Base-by-base conservation (phyloP, 768 basidiomycete species). In the Tubosaeta brunneosetosa region DNA sequence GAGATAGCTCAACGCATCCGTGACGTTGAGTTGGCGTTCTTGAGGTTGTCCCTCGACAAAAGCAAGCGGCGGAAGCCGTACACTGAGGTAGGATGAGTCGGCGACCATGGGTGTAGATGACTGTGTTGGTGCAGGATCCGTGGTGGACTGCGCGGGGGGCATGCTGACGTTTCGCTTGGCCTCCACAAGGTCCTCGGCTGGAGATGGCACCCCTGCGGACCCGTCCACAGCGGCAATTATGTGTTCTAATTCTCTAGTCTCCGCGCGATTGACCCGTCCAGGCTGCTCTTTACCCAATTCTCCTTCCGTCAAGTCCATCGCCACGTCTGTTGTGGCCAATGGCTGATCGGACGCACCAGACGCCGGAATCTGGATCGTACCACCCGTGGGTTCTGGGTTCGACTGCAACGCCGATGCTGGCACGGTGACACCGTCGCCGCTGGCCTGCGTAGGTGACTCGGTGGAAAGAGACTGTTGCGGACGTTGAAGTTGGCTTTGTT, bases 1-100 rank as follows among this genome's bases (percentile, higher is more conserved):
- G 29, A 85, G 73, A 64, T 84, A 85, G 57, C 74, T 77, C 50
- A 84, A 65, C 26, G 83, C 83, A 62, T 85, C 83, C 26, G 78
- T 75, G 32, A 84, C 83, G 50, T 84, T 82, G 59, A 84, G 71
- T 46, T 74, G 81, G 40, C 82, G 67, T 22, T 74, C 74, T 31
- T 56, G 56, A 10, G 55, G 36, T 38, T 70, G 67, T 3, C 53
- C 58, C 31, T 69, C 69, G 42, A 60, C 16, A 25, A 46, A 67
- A 32, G 67, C 48, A 36, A 67, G 49, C 1, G 58, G 47, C 34
- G 59, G 58, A 19, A 70, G 53, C 13, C 58, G 62, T 25, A 59
- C 3, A 26, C 8, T 57, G 19, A 52, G 44, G 14, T 38, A 31
- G 11, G 56, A 51, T 16, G 55, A 48, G 22, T 59, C 64, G 26